phyloP scores from a whole-genome alignment of 176 grass and related monocot species.

The Aegilops bicornis region DNA sequence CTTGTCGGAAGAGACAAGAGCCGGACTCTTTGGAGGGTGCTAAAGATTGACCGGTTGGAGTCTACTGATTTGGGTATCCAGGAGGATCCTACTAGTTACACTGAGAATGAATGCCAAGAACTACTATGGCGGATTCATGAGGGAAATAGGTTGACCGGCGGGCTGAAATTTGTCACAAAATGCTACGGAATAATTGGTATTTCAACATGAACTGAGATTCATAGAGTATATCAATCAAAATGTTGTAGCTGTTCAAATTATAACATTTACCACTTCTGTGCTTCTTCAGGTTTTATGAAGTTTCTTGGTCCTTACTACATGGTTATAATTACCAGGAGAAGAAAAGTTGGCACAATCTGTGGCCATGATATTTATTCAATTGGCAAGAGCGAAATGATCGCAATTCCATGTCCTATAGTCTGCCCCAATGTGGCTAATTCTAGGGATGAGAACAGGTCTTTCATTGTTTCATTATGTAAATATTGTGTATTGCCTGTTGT shows the following conservation, averaged over 20 bases:
- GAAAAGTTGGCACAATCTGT: conserved; percentile 87
- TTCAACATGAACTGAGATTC: conserved; percentile 17
- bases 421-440: conserved; percentile 84
- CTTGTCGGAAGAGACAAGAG: conserved; percentile 82
- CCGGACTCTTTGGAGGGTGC: conserved; percentile 68
- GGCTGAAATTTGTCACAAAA: conserved; percentile 89
- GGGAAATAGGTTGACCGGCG: conserved; percentile 80
- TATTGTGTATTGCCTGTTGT: conserved; percentile 60
- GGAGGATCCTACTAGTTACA: conserved; percentile 82
- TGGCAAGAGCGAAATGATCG: conserved; percentile 77
- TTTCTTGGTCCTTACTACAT: conserved; percentile 98
- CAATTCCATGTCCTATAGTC: conserved; percentile 78
- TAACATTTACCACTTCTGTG: conserved; percentile 33
- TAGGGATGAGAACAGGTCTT: conserved; percentile 99
- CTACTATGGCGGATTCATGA: conserved; percentile 74
- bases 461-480: conserved; percentile 74
- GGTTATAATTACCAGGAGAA: conserved; percentile 92
- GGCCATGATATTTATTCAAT: conserved; percentile 82
- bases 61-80: conserved; percentile 58
- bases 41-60: conserved; percentile 85
- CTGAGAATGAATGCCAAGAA: conserved; percentile 63
- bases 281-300: conserved; percentile 79
- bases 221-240: conserved; percentile 6
- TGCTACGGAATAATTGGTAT: conserved; percentile 96
- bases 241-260: conserved; percentile 11